A percentile compares a stretch with the other conserved stretches of the same genome.
Evolutionary conservation across 805 yeast genomes (phyloP).

Genomic region (Metschnikowia colocasiae): DNA sequence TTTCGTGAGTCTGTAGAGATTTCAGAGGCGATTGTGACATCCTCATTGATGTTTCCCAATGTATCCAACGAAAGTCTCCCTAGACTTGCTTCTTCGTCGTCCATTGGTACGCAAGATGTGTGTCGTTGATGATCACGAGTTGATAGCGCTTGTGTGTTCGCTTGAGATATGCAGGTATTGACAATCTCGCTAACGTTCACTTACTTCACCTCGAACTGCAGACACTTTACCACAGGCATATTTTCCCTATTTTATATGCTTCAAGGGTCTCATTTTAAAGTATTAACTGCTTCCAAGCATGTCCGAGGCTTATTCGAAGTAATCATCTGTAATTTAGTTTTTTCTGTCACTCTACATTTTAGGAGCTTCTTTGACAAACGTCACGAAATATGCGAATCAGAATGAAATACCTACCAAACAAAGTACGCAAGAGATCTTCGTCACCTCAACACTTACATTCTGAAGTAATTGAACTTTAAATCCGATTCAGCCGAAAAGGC

Average conservation of each 20-base stretch:
- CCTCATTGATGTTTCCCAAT: slow-evolving; percentile 17
- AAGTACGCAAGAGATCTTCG: background rate
- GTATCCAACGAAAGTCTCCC: slow-evolving; percentile 18
- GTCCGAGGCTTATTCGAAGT: background rate
- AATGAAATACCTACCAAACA: background rate
- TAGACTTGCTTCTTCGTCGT: slow-evolving; percentile 11
- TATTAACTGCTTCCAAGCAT: background rate
- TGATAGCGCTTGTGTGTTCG: slow-evolving; percentile 5
- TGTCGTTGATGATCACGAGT: background rate
- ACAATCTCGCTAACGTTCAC: background rate
- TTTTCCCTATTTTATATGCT: background rate
- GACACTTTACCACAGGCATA: background rate
- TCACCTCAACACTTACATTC: too few species aligned
- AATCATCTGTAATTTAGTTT: background rate
- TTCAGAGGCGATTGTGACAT: slow-evolving; percentile 17
- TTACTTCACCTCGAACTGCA: background rate
- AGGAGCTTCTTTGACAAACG: background rate
- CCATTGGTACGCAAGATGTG: slow-evolving; percentile 8
- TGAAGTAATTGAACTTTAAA: too few species aligned
- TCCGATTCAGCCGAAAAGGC: too few species aligned
- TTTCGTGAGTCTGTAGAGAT: slow-evolving; percentile 11
- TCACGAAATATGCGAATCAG: background rate
- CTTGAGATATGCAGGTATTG: slow-evolving; percentile 4
- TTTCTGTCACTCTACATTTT: background rate
- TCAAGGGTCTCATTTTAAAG: background rate